A percentile compares a stretch with the other conserved stretches of the same genome.
Conservation (phyloP, 345 rosid genomes). For the Clausena lansium region DNA sequence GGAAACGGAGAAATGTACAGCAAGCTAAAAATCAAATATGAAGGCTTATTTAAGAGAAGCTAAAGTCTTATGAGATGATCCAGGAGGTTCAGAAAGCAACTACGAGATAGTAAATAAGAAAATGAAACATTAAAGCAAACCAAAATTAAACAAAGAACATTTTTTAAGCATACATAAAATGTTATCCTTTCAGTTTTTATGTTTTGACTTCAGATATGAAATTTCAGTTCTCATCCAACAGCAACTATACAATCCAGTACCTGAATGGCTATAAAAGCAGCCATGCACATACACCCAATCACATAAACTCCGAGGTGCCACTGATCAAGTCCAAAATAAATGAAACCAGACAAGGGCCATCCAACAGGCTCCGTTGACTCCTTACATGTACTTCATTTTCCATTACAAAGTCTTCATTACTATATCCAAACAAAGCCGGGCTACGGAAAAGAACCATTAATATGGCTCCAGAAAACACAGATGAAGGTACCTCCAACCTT, state of each 20-base stretch:
- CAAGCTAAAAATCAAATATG: not conserved
- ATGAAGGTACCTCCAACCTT: conserved; percentile 82
- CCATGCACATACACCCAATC: conserved; percentile 97
- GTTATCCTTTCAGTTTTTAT: not conserved
- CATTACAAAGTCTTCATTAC: conserved; percentile 46
- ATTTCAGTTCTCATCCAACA: not conserved
- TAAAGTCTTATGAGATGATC: not conserved
- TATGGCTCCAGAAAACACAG: conserved; percentile 84
- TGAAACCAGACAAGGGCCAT: conserved; percentile 65
- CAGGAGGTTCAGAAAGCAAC: not conserved
- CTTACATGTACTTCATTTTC: conserved; percentile 63
- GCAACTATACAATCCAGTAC: conserved; percentile 37
- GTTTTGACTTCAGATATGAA: not conserved
- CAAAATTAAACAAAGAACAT: not conserved
- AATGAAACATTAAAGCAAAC: not conserved
- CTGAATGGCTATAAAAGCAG: conserved; percentile 91
- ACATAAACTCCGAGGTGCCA: conserved; percentile 98
- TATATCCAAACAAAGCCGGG: conserved; percentile 69
- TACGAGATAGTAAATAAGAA: not conserved
- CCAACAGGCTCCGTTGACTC: conserved; percentile 86
- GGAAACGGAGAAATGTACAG: not conserved
- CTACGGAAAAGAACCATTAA: conserved; percentile 88
- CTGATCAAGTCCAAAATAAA: conserved; percentile 59
- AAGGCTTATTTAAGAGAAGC: not conserved
- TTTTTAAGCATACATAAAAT: not conserved